phyloP scores from a whole-genome alignment of 169 alveolate species.

The Babesia gibsoni region DNA sequence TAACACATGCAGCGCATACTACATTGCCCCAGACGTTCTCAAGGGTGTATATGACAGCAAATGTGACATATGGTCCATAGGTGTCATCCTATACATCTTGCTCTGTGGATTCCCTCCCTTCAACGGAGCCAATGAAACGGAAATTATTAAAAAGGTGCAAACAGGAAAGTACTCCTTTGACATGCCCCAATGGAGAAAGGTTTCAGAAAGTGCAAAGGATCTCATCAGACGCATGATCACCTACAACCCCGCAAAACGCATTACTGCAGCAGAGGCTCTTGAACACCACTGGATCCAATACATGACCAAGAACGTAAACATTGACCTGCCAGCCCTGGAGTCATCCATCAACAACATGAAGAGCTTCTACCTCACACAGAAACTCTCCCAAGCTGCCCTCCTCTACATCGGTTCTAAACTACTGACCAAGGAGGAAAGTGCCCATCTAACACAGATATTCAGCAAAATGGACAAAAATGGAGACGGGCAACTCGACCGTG shows the following conservation, averaged over 20 bases:
- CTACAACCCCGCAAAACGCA: conserved; percentile 81
- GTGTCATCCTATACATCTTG: conserved; percentile 85
- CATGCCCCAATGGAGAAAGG: conserved; percentile 80
- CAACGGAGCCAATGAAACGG: conserved; percentile 84
- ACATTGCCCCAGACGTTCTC: conserved; percentile 90
- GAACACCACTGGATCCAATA: conserved; percentile 88
- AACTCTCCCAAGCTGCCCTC: conserved; percentile 88
- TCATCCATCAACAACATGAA: conserved; percentile 75
- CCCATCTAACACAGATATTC: conserved; percentile 86
- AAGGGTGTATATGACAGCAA: conserved; percentile 86
- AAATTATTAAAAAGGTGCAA: conserved; percentile 82
- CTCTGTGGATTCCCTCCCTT: conserved; percentile 90
- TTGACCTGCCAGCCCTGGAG: conserved; percentile 78
- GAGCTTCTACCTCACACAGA: conserved; percentile 84
- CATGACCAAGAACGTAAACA: conserved; percentile 67
- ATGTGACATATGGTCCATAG: conserved; percentile 89
- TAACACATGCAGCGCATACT: conserved; percentile 74
- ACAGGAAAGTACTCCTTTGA: conserved; percentile 81
- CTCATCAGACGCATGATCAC: conserved; percentile 81
- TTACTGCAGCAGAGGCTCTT: conserved; percentile 82
- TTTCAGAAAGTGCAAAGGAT: conserved; percentile 85
- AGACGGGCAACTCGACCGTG: conserved; percentile 83
- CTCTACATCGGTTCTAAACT: conserved; percentile 88
- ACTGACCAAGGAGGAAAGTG: conserved; percentile 86
- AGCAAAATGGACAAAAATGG: conserved; percentile 88